Evolutionary conservation across 2,329 filamentous ascomycete species (phyloP).

Genomic region (Fusarium ramigenum): DNA sequence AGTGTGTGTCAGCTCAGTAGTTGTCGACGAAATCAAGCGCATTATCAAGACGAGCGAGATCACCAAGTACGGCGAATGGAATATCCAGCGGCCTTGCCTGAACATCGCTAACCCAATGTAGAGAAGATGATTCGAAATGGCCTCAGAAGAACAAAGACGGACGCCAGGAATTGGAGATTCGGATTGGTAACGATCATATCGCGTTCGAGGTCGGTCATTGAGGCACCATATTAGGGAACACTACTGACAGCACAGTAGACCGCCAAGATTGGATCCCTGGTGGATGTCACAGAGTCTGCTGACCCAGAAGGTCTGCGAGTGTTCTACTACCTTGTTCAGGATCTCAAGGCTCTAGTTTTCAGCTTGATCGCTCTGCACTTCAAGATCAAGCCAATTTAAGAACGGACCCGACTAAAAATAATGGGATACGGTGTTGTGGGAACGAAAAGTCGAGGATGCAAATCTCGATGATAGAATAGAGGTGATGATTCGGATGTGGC

Average conservation of each 20-base stretch:
- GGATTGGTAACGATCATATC: conserved; percentile 93
- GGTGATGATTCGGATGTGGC: not conserved
- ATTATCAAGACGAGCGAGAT: conserved; percentile 98
- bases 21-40: conserved; percentile 94
- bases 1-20: conserved; percentile 95
- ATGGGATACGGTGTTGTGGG: conserved; percentile 6
- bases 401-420: not conserved
- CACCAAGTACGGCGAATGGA: conserved; percentile 74
- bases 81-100: not conserved
- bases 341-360: conserved; percentile 95
- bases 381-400: conserved; percentile 85
- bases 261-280: conserved; percentile 95
- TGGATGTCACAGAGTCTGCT: conserved; percentile 94
- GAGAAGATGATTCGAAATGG: conserved; percentile 98
- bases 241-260: conserved; percentile 66
- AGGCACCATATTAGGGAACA: not conserved
- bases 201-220: conserved; percentile 82
- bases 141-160: conserved; percentile 99
- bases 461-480: not conserved
- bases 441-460: not conserved
- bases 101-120: conserved; percentile 49
- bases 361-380: conserved; percentile 97
- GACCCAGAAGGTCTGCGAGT: conserved; percentile 96
- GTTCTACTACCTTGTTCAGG: conserved; percentile 98
- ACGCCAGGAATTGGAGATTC: conserved; percentile 94